Evolutionary conservation across 305 asterid species (phyloP).

Genomic region (Rubia tinctorum): DNA sequence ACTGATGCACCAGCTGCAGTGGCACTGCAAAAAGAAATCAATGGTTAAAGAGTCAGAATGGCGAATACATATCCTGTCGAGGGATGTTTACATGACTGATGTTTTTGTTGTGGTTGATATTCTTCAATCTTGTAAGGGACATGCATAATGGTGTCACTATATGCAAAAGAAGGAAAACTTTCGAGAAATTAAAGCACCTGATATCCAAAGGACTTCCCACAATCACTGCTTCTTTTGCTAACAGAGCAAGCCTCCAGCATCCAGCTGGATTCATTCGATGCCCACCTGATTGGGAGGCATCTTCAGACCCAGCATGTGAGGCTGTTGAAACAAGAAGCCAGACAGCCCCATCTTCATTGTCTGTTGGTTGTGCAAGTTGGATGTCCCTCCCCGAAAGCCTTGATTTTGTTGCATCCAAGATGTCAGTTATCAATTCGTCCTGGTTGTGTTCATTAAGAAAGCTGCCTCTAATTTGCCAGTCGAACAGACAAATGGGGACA

Average conservation of each 20-base stretch:
- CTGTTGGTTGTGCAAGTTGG: slow-evolving; percentile 28
- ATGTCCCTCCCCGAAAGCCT: slow-evolving; percentile 36
- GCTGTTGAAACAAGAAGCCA: slow-evolving; percentile 75
- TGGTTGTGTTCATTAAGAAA: slow-evolving; percentile 23
- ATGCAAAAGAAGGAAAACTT: neutral
- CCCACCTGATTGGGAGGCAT: slow-evolving; percentile 32
- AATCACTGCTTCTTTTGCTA: slow-evolving; percentile 61
- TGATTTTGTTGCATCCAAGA: slow-evolving; percentile 62
- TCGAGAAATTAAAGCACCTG: slow-evolving; percentile 42
- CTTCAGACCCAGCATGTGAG: slow-evolving; percentile 37
- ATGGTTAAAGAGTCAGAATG: slow-evolving; percentile 18
- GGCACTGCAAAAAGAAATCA: slow-evolving; percentile 43
- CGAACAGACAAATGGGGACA: slow-evolving; percentile 59
- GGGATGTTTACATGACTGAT: neutral
- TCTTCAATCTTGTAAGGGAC: neutral
- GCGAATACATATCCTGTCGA: neutral
- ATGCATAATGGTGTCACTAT: neutral
- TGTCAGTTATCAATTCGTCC: slow-evolving; percentile 37
- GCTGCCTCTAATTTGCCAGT: slow-evolving; percentile 52
- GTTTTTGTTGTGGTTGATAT: neutral
- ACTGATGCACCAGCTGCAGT: slow-evolving; percentile 50
- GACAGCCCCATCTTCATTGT: slow-evolving; percentile 54
- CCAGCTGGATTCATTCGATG: slow-evolving; percentile 26
- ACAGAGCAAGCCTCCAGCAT: slow-evolving; percentile 80
- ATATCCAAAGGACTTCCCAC: slow-evolving; percentile 57